These are phyloP conservation scores for Aspergillus calidoustus DNA, from an alignment of 2,329 filamentous ascomycete species.

Conservation along the genomic window DNA sequence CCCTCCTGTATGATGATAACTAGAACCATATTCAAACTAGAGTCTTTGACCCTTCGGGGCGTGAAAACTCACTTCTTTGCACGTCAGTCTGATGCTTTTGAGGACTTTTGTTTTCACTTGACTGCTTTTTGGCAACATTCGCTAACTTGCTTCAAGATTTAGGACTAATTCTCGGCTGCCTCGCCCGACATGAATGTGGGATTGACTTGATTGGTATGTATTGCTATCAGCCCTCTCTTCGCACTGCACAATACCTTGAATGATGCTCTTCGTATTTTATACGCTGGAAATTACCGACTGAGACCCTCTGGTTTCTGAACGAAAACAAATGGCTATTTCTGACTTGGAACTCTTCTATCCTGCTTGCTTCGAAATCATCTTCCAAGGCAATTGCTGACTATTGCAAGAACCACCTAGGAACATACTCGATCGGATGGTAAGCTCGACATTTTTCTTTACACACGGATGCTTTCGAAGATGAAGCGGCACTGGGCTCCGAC, in stretches of 20 bases:
- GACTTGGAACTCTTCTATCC: slow-evolving; percentile 52
- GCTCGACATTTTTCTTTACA: slow-evolving; percentile 15
- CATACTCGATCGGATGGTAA: slow-evolving; percentile 27
- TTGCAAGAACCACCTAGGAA: slow-evolving; percentile 21
- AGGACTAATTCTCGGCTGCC: not conserved
- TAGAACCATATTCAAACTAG: slow-evolving; percentile 81
- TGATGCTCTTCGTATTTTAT: slow-evolving; percentile 67
- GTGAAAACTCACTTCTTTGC: slow-evolving; percentile 79
- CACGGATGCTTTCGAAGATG: slow-evolving; percentile 39
- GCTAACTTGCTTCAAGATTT: slow-evolving; percentile 7
- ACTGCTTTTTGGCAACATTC: slow-evolving; percentile 1
- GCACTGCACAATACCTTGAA: slow-evolving; percentile 31
- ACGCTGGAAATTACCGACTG: slow-evolving; percentile 98
- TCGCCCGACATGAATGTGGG: not conserved
- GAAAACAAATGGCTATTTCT: slow-evolving; percentile 87
- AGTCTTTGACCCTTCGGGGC: slow-evolving; percentile 86
- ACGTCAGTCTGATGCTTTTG: slow-evolving; percentile 83
- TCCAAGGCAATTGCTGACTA: slow-evolving; percentile 23
- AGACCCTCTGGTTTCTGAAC: slow-evolving; percentile 70
- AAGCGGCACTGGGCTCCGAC: slow-evolving; percentile 95
- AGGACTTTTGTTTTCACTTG: slow-evolving; percentile 15
- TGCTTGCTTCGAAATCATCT: slow-evolving; percentile 24
- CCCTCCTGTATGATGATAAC: slow-evolving; percentile 72
- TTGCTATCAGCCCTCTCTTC: slow-evolving; percentile 37
- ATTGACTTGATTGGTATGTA: slow-evolving; percentile 31